A percentile compares a stretch with the other conserved stretches of the same genome.
These are phyloP conservation scores for Sechiopsis laciniata DNA, from an alignment of 306 rosid species.

Conservation along the genomic window DNA sequence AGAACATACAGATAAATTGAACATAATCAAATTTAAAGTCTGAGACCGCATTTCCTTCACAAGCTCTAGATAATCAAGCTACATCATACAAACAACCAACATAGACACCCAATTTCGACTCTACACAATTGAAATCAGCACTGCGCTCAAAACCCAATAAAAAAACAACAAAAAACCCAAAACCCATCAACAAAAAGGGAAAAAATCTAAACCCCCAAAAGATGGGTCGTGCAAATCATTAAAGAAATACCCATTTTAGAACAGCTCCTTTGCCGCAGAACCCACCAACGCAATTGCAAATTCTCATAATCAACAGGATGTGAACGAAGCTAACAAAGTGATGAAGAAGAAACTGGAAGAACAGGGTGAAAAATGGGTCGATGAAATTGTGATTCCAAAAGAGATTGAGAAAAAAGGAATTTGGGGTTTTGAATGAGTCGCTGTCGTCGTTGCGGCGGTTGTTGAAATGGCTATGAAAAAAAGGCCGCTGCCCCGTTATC, in stretches of 20 bases:
- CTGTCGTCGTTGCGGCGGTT: slow-evolving; percentile 8
- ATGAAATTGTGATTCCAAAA: background rate
- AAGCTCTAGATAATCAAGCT: background rate
- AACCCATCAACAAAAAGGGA: slow-evolving; percentile 15
- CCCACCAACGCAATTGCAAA: slow-evolving; percentile 5
- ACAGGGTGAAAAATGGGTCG: slow-evolving; percentile 4
- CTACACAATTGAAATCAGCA: slow-evolving; percentile 4
- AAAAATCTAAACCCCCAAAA: background rate
- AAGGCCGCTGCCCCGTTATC: slow-evolving; percentile 17
- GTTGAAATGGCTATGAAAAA: slow-evolving; percentile 14
- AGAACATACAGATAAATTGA: background rate
- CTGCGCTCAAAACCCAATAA: background rate
- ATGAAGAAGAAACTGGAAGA: background rate
- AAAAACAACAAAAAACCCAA: background rate
- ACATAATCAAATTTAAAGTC: background rate
- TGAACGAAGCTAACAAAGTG: background rate
- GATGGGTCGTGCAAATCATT: background rate
- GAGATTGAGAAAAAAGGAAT: background rate
- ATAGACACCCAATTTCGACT: background rate
- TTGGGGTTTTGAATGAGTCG: slow-evolving; percentile 8
- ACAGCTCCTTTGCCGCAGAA: slow-evolving; percentile 1
- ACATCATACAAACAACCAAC: background rate
- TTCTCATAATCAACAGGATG: background rate
- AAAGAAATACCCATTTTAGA: slow-evolving; percentile 14
- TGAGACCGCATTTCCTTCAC: slow-evolving; percentile 10